Conservation (phyloP, 2,329 filamentous ascomycete species). For the Calonectria pauciramosa region DNA sequence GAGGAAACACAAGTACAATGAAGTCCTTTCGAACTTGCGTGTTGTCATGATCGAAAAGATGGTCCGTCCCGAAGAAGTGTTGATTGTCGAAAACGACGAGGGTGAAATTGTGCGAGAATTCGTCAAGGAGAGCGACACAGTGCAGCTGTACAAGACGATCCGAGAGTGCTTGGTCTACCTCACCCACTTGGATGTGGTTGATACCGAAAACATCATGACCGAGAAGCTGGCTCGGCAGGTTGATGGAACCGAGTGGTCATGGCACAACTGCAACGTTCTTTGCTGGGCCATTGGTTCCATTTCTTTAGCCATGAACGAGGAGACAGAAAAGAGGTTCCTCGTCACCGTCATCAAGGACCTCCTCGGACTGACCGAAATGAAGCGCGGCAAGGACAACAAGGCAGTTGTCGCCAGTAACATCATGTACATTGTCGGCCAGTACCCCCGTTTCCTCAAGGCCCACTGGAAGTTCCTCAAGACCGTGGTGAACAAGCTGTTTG, state of each 20-base stretch:
- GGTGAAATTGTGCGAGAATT: conserved; percentile 99
- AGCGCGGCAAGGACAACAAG: conserved; percentile 99
- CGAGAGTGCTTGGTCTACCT: conserved; percentile 97
- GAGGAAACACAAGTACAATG: conserved; percentile 97
- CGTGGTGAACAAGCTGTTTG: conserved; percentile 98
- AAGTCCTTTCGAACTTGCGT: conserved; percentile 92
- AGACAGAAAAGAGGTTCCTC: conserved; percentile 98
- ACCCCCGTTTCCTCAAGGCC: conserved; percentile 97
- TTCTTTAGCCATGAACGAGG: conserved; percentile 98
- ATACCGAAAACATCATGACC: conserved; percentile 99
- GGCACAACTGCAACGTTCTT: conserved; percentile 99
- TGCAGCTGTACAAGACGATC: conserved; percentile 99
- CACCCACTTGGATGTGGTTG: conserved; percentile 96
- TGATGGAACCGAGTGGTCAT: conserved; percentile 96
- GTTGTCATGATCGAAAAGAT: conserved; percentile 99
- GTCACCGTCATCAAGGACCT: conserved; percentile 99
- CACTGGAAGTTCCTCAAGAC: conserved; percentile 99
- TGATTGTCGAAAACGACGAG: conserved; percentile 99
- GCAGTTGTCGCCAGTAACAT: conserved; percentile 99
- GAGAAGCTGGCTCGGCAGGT: conserved; percentile 97
- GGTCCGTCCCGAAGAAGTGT: conserved; percentile 96
- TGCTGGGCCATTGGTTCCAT: conserved; percentile 99
- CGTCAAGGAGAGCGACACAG: conserved; percentile 98
- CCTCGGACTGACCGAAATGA: conserved; percentile 97
- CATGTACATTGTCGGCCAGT: conserved; percentile 99